Conservation (phyloP, 495 filamentous ascomycete genomes). For the Aspergillus panamensis region DNA sequence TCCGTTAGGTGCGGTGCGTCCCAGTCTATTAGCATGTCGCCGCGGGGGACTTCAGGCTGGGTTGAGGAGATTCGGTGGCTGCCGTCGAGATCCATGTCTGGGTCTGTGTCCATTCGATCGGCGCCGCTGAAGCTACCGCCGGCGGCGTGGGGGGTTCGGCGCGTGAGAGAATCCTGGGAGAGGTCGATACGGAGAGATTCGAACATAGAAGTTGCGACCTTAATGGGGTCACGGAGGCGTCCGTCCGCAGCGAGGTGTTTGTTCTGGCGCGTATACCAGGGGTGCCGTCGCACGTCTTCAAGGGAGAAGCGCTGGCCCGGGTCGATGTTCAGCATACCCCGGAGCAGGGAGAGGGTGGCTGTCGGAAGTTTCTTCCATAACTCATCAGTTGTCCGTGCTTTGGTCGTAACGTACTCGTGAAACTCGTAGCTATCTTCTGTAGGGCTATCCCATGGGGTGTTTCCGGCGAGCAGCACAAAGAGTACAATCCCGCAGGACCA, state of each 20-base stretch:
- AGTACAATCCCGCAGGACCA: constrained; percentile 97
- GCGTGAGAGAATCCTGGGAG: constrained; percentile 57
- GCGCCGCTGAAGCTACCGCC: constrained; percentile 38
- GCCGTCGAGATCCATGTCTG: constrained; percentile 43
- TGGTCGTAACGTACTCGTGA: constrained; percentile 75
- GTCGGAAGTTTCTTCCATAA: constrained; percentile 79
- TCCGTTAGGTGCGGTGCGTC: constrained; percentile 55
- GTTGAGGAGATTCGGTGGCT: constrained; percentile 60
- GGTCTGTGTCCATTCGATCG: constrained; percentile 54
- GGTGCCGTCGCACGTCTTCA: constrained; percentile 83
- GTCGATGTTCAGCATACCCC: constrained; percentile 90
- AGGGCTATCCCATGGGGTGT: constrained; percentile 97
- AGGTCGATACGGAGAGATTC: constrained; percentile 92
- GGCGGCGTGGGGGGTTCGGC: constrained; percentile 13
- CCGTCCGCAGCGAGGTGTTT: constrained; percentile 69
- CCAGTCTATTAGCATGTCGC: constrained; percentile 74
- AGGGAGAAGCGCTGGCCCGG: constrained; percentile 75
- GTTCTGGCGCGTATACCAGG: constrained; percentile 90
- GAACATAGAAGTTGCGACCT: constrained; percentile 88
- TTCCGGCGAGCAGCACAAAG: constrained; percentile 91
- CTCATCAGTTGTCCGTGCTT: constrained; percentile 75
- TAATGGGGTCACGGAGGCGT: constrained; percentile 71
- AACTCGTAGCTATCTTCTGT: constrained; percentile 76
- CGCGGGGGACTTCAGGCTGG: constrained; percentile 72
- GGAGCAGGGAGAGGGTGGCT: constrained; percentile 78